These are phyloP conservation scores for Trichoderma harzianum DNA, from an alignment of 2,329 filamentous ascomycete species.

Conservation along the genomic window DNA sequence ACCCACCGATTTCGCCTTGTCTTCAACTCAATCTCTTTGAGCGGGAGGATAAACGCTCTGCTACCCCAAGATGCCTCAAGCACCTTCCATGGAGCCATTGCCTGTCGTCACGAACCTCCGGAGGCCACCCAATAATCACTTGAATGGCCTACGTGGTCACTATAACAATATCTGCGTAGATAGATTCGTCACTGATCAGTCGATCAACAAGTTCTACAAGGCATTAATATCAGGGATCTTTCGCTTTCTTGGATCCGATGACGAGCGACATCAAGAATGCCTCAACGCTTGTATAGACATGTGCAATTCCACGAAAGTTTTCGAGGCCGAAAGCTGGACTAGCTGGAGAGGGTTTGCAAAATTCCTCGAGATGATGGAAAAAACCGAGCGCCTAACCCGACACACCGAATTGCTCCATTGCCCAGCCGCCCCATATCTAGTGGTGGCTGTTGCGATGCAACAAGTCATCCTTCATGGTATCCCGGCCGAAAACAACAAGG, in stretches of 20 bases:
- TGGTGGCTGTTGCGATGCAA: background rate
- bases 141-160: too few species aligned
- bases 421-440: background rate
- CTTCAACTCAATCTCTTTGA: background rate
- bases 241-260: background rate
- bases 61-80: background rate
- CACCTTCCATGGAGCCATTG: too few species aligned
- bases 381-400: background rate
- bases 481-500: too few species aligned
- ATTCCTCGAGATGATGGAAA: background rate
- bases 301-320: background rate
- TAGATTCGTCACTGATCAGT: too few species aligned
- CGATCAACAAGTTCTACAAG: too few species aligned
- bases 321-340: background rate
- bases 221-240: too few species aligned
- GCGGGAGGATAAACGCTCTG: background rate
- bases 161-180: too few species aligned
- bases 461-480: too few species aligned
- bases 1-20: background rate
- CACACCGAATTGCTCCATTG: background rate
- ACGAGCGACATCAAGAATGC: background rate
- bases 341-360: background rate
- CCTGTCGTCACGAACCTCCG: background rate
- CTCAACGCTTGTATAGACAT: background rate
- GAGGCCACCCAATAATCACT: too few species aligned